These are phyloP conservation scores for Candida koratica DNA, from an alignment of 805 yeast species.

Conservation along the genomic window DNA sequence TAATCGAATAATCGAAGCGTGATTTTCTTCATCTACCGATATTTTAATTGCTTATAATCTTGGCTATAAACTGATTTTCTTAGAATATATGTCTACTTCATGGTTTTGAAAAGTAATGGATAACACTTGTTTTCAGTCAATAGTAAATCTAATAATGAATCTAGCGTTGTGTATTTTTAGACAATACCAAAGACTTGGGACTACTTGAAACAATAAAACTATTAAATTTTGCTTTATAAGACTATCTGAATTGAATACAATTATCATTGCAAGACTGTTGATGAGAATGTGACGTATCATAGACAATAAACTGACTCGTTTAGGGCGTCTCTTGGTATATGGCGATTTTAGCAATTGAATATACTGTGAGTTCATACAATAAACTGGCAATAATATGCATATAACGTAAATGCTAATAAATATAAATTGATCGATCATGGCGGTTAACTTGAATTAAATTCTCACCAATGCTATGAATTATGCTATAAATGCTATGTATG, in stretches of 20 bases:
- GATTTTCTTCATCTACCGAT: too few species aligned
- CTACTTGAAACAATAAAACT: slow-evolving; percentile 1
- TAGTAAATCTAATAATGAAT: slow-evolving; percentile 5
- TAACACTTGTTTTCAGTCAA: background rate
- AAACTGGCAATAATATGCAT: slow-evolving; percentile 1
- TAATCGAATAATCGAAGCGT: too few species aligned
- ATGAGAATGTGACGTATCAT: slow-evolving; percentile 3
- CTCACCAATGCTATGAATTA: slow-evolving; percentile 1
- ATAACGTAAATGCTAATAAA: slow-evolving; percentile 1
- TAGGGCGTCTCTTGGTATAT: background rate
- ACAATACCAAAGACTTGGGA: slow-evolving; percentile 12
- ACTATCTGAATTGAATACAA: slow-evolving; percentile 1
- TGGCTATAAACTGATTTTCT: too few species aligned
- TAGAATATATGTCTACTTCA: too few species aligned
- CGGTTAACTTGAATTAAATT: slow-evolving; percentile 4
- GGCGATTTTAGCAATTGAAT: background rate
- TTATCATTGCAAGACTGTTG: slow-evolving; percentile 1
- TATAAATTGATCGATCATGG: slow-evolving; percentile 2
- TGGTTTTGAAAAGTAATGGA: slow-evolving; percentile 1
- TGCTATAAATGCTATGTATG: slow-evolving; percentile 4
- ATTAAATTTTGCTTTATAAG: background rate
- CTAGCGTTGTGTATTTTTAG: slow-evolving; percentile 5
- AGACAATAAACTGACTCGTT: background rate
- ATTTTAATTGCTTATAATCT: too few species aligned
- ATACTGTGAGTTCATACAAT: slow-evolving; percentile 4